Evolutionary conservation across 768 basidiomycete species (phyloP), one percentile per base, ranked within the genome.

Genomic region (Lyophyllum decastes): DNA sequence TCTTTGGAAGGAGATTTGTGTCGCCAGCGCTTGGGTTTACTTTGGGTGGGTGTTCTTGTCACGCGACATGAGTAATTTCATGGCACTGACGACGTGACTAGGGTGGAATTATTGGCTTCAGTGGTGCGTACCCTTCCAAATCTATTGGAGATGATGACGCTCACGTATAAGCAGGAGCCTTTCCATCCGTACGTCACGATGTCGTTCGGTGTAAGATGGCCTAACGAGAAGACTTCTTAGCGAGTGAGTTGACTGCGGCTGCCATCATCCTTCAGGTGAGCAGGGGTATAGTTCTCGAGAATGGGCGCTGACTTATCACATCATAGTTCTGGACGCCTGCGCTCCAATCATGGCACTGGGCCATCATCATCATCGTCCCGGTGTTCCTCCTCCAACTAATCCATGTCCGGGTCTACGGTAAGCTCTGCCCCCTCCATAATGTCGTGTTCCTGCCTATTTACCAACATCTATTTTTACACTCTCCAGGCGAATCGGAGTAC

Each of bases 101-200:
- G 81, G 81, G 4, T 84, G 82, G 81, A 82, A 81, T 69, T 84
- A 86, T 61, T 84, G 81, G 75, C 70, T 85, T 14, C 83, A 84
- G 65, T 72, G 72, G 70, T 72, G 49, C 7, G 63, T 34, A n/a
- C 78, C 73, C 73, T 75, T 49, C 33, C 68, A 66, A 49, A 46
- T n/a, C n/a, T 30, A 30, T 30, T 45, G 41, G 26, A 49, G 49
- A 16, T 43, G 11, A 38, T 49, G 19, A 19, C 24, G 19, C 16
- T 35, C 48, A 25, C 40, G 9, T n/a, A 49, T 50, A 16, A 8
- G 10, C 33, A 68, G 66, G 68, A 70, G 66, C 59, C 59, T 72
- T 9, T 71, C 60, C 14, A 63, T 64, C 43, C 61, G 66, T 66
- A 59, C 43, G 67, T 66, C 27, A 38, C n/a, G n/a, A 48, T 16